Evolutionary conservation across 2,329 filamentous ascomycete genomes (phyloP).

Genomic region (Neofusicoccum umdonicola): DNA sequence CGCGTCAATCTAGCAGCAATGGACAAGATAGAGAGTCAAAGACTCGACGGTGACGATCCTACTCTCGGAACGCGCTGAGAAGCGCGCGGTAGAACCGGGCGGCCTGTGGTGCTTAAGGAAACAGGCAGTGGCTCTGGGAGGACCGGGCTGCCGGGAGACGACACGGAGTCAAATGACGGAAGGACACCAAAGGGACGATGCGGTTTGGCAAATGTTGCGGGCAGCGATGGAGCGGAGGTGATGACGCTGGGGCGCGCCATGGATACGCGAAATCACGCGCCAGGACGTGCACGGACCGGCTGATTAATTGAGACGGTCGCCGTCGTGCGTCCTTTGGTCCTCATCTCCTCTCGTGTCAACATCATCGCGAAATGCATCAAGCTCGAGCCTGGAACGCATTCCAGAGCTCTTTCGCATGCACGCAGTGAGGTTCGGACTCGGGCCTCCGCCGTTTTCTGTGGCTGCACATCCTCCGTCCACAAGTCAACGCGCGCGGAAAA

Average conservation of each 20-base stretch:
- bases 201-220: background rate
- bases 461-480: no score
- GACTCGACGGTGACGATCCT: background rate
- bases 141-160: background rate
- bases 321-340: background rate
- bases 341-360: background rate
- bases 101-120: background rate
- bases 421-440: no score
- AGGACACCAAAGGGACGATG: background rate
- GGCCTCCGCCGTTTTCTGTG: no score
- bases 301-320: background rate
- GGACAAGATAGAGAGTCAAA: no score
- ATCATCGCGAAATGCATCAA: background rate
- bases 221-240: background rate
- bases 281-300: background rate
- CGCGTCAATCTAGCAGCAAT: no score
- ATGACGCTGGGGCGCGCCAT: constrained; percentile 4
- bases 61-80: no score
- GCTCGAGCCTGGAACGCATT: no score
- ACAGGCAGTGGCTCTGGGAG: background rate
- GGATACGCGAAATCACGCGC: constrained; percentile 11
- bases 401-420: no score
- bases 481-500: no score
- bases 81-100: background rate
- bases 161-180: background rate